A percentile compares a stretch with the other conserved stretches of the same genome.
Evolutionary conservation across 1,284 basidiomycete species (phyloP).

Genomic region (Ceratorhiza oryzae-sativae): DNA sequence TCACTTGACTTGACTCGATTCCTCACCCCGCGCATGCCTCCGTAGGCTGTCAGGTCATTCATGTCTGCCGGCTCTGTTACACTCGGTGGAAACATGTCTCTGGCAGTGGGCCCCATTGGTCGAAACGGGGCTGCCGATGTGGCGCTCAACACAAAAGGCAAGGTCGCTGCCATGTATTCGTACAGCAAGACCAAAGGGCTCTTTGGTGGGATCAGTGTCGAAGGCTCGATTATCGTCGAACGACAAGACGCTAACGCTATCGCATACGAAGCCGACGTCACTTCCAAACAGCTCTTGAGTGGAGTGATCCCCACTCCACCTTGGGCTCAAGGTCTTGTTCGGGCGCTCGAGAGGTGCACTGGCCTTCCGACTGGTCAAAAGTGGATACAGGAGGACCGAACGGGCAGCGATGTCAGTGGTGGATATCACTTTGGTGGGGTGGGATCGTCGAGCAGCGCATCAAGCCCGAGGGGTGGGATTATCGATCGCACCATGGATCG

Average conservation of each 20-base stretch:
- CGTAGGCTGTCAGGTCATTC: constrained; percentile 65
- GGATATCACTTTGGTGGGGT: constrained; percentile 67
- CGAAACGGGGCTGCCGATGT: constrained; percentile 94
- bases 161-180: constrained; percentile 94
- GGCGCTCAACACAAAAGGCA: constrained; percentile 84
- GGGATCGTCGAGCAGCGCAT: constrained; percentile 55
- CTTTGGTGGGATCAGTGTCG: constrained; percentile 77
- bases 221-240: constrained; percentile 94
- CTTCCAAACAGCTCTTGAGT: constrained; percentile 78
- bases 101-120: constrained; percentile 93
- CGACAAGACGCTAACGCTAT: constrained; percentile 88
- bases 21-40: constrained; percentile 37
- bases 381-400: constrained; percentile 67
- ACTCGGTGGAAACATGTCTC: constrained; percentile 89
- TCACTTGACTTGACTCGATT: constrained; percentile 66
- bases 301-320: constrained; percentile 76
- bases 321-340: constrained; percentile 78
- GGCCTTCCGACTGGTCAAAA: constrained; percentile 69
- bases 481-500: constrained; percentile 35
- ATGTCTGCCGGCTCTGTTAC: constrained; percentile 95
- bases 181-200: constrained; percentile 95
- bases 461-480: constrained; percentile 44
- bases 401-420: constrained; percentile 49
- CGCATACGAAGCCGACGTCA: constrained; percentile 78
- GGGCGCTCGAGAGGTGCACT: constrained; percentile 75